phyloP scores from a whole-genome alignment of 441 rosid species.

The Erodium chrysanthum region DNA sequence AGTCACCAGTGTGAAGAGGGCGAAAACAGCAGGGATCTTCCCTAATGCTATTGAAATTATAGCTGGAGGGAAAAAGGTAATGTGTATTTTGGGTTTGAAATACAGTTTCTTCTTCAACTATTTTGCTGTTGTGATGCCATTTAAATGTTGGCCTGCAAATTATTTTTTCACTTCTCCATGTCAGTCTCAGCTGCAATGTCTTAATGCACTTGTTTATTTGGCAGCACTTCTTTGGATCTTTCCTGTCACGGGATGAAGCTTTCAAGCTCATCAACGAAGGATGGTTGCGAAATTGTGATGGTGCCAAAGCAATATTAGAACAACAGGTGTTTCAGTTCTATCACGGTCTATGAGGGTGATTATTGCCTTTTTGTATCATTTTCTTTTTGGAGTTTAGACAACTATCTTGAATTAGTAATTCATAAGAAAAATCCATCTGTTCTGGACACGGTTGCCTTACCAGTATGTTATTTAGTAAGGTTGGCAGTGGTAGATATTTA shows the following conservation, averaged over 20 bases:
- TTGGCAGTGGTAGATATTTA: not conserved
- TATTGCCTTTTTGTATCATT: not conserved
- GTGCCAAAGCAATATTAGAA: conserved; percentile 30
- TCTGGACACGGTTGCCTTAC: not conserved
- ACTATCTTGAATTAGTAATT: not conserved
- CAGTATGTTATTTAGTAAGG: not conserved
- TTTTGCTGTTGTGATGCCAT: conserved; percentile 7
- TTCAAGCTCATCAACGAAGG: conserved; percentile 78
- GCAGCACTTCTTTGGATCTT: conserved; percentile 93
- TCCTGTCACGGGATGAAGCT: conserved; percentile 94
- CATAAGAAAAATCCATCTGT: not conserved
- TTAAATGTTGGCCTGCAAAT: not conserved
- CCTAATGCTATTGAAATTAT: conserved; percentile 86
- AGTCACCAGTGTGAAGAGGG: conserved; percentile 65
- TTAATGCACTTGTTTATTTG: conserved; percentile 20
- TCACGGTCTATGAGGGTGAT: not conserved
- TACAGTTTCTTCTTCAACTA: conserved; percentile 12
- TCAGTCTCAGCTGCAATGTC: conserved; percentile 16
- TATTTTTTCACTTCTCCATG: conserved; percentile 8
- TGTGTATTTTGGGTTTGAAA: conserved; percentile 12
- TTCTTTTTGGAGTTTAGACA: not conserved
- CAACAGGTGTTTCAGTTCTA: conserved; percentile 35
- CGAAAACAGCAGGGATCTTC: conserved; percentile 93
- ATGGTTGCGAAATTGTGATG: conserved; percentile 52
- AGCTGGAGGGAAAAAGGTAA: conserved; percentile 80